Conservation (phyloP, 1,284 basidiomycete genomes). For the Apiotrichum siamense region DNA sequence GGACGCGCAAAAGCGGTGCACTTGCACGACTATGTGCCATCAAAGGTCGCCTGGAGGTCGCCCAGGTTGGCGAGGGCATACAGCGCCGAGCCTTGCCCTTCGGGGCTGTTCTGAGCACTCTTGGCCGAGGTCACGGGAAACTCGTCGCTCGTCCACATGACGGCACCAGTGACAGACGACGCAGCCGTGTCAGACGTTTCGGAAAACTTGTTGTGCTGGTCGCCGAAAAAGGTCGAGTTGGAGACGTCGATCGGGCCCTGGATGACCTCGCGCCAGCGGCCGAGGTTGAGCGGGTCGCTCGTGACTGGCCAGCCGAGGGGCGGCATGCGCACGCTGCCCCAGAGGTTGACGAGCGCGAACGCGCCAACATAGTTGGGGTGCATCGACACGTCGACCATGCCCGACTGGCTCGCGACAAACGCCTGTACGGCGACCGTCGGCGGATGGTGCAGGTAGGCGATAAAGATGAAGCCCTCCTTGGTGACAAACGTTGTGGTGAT, state of each 20-base stretch:
- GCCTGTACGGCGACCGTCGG: conserved; percentile 28
- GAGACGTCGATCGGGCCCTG: conserved; percentile 26
- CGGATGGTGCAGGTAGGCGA: conserved; percentile 41
- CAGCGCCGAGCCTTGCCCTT: conserved; percentile 24
- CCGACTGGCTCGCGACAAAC: conserved; percentile 27
- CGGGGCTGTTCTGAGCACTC: conserved; percentile 12
- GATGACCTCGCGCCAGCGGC: conserved; percentile 19
- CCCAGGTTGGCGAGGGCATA: conserved; percentile 33
- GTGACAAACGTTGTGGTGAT: conserved; percentile 38
- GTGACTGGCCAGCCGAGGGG: background rate
- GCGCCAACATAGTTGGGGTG: conserved; percentile 44
- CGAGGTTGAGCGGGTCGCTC: conserved; percentile 24
- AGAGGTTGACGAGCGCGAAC: conserved; percentile 34
- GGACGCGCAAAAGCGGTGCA: no score
- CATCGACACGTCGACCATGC: conserved; percentile 33
- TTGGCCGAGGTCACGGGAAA: background rate
- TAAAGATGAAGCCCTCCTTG: conserved; percentile 34
- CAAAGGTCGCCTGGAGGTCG: conserved; percentile 35
- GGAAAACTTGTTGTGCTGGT: conserved; percentile 22
- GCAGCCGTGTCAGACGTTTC: conserved; percentile 11
- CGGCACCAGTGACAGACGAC: conserved; percentile 28
- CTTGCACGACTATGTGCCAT: conserved; percentile 22
- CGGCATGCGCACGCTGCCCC: conserved; percentile 34
- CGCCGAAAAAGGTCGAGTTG: conserved; percentile 17
- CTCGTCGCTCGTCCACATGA: conserved; percentile 22